phyloP scores from a whole-genome alignment of 1,284 basidiomycete species.

The Malassezia nana region DNA sequence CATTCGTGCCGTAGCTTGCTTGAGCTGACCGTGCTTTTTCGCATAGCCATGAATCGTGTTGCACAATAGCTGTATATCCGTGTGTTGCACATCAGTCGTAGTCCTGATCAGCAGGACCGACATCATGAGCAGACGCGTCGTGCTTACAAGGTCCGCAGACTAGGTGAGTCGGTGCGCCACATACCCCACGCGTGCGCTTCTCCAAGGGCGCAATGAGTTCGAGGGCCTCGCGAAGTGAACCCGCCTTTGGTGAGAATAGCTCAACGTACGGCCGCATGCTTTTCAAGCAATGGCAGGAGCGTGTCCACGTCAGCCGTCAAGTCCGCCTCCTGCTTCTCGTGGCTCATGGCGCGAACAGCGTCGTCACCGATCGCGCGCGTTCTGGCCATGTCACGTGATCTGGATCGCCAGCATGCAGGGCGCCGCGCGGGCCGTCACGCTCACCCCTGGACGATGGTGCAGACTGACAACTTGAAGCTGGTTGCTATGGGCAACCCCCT shows the following conservation, averaged over 20 bases:
- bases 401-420: background rate
- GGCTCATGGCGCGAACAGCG: conserved; percentile 10
- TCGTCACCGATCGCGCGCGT: conserved; percentile 5
- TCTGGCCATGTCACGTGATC: conserved; percentile 12
- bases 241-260: background rate
- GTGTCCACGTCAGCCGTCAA: conserved; percentile 53
- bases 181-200: conserved; percentile 90
- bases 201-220: conserved; percentile 82
- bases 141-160: conserved; percentile 86
- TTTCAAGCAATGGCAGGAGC: conserved; percentile 51
- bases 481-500: conserved; percentile 48
- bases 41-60: conserved; percentile 50
- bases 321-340: conserved; percentile 54
- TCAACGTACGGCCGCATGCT: conserved; percentile 50
- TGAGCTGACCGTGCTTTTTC: conserved; percentile 97
- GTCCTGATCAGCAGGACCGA: conserved; percentile 51
- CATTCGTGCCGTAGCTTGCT: conserved; percentile 76
- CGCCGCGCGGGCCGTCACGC: background rate
- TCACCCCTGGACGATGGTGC: conserved; percentile 12
- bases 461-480: conserved; percentile 33
- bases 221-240: conserved; percentile 55
- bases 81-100: conserved; percentile 21
- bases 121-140: conserved; percentile 70
- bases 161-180: conserved; percentile 49
- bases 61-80: conserved; percentile 29